phyloP scores from a whole-genome alignment of 352 stramenopile genomes.

The Globisporangium abappressorium region DNA sequence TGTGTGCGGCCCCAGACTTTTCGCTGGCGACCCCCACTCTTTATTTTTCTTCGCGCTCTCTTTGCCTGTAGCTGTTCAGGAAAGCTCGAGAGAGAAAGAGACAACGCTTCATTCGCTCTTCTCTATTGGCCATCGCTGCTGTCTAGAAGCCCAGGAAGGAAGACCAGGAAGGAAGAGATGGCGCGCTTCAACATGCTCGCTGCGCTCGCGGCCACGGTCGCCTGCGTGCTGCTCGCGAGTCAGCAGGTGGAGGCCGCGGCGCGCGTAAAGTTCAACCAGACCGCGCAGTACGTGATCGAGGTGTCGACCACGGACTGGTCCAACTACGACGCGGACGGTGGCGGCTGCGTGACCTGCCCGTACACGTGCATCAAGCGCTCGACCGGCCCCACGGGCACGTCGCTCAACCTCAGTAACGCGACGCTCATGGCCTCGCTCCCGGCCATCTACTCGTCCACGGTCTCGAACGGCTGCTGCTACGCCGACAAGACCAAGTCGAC shows the following conservation, averaged over 20 bases:
- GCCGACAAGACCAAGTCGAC: slow-evolving; percentile 35
- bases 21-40: slow-evolving; percentile 9
- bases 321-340: slow-evolving; percentile 75
- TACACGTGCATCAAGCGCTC: slow-evolving; percentile 81
- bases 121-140: background rate
- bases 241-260: slow-evolving; percentile 16
- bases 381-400: slow-evolving; percentile 70
- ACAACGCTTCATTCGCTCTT: background rate
- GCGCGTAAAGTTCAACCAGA: slow-evolving; percentile 67
- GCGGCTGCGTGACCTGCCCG: slow-evolving; percentile 82
- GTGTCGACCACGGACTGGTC: slow-evolving; percentile 73
- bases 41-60: slow-evolving; percentile 17
- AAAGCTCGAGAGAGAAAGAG: background rate
- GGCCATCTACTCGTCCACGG: slow-evolving; percentile 63
- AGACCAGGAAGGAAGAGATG: background rate
- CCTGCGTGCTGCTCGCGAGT: slow-evolving; percentile 20
- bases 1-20: background rate
- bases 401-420: slow-evolving; percentile 78
- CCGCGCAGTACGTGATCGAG: slow-evolving; percentile 60
- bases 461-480: slow-evolving; percentile 84
- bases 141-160: background rate
- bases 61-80: slow-evolving; percentile 5
- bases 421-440: slow-evolving; percentile 67
- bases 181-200: slow-evolving; percentile 7
- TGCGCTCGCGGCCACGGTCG: slow-evolving; percentile 6